Evolutionary conservation across 1,139 yeast species (phyloP), one percentile per base, ranked within the genome.

Genomic region (Tardiomyces digboiensis): DNA sequence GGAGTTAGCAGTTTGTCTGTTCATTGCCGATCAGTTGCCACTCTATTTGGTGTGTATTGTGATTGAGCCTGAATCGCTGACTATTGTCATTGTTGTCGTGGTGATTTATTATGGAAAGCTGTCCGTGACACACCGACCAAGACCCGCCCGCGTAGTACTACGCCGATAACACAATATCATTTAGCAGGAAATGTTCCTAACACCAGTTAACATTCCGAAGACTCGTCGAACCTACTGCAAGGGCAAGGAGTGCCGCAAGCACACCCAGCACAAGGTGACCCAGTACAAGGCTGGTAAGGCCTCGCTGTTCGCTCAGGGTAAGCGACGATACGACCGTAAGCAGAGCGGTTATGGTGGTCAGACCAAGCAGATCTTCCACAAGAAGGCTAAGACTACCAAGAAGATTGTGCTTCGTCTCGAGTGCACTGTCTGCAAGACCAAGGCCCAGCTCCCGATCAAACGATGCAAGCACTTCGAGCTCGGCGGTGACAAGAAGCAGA

Each of bases 291-390:
- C 97, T 71, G 98, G 98, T 78, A 91, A 91, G 81, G 97, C 97
- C 71, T 89, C 97, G 60, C 82, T 89, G 68, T 88, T 81, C 72
- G 97, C 97, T 64, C 97, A 91, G 80, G 99, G 99, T 83, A 93
- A 93, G 89, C 87, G 99, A 82, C 89, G 99, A 81, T 91, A 91
- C 80, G 98, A 93, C 93, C 95, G 99, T 77, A 91, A 91, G 79
- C 98, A 91, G 80, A 74, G 86, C 69, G 99, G 99, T 87, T 91
- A 81, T 78, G 99, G 99, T 86, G 99, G 99, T 86, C 99, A 91
- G 80, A 91, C 98, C 78, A 91, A 88, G 82, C 98, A 85, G 72
- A 86, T 93, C 77, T 91, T 91, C 97, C 97, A 88, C 87, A 91
- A 91, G 85, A 93, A 91, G 76, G 99, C 99, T 66, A 91, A 91